phyloP scores from a whole-genome alignment of 305 asterid species.

The Fraxinus sp. region DNA sequence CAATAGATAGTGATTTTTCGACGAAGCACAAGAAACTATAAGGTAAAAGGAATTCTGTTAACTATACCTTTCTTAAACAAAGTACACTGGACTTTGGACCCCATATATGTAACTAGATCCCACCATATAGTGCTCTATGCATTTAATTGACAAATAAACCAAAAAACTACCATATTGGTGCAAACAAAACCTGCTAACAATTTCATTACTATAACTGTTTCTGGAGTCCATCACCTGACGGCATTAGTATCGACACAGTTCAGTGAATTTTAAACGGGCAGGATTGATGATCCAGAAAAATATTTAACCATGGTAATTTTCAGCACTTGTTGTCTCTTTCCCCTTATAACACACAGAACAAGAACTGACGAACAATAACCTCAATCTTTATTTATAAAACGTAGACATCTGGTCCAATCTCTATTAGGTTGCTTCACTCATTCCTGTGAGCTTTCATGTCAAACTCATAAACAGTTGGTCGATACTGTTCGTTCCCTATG shows the following conservation, averaged over 20 bases:
- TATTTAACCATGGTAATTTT: neutral
- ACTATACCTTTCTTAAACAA: conserved; percentile 26
- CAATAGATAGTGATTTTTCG: neutral
- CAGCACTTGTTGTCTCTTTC: neutral
- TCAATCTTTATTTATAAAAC: neutral
- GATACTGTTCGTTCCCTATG: neutral
- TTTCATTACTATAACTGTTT: conserved; percentile 25
- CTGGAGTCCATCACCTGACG: conserved; percentile 12
- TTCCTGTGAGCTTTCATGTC: neutral
- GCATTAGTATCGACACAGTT: conserved; percentile 2
- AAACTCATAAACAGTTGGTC: neutral
- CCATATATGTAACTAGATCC: conserved; percentile 30
- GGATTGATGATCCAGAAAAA: conserved; percentile 4
- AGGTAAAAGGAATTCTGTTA: conserved; percentile 24
- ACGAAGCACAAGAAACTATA: neutral
- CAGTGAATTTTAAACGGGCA: neutral
- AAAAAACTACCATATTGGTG: conserved; percentile 27
- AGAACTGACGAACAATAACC: neutral
- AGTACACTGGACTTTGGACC: conserved; percentile 35
- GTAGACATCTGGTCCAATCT: neutral
- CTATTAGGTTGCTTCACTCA: neutral
- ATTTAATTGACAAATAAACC: conserved; percentile 15
- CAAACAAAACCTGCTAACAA: conserved; percentile 35
- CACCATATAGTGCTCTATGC: neutral
- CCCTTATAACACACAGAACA: neutral